Evolutionary conservation across 2,329 filamentous ascomycete species (phyloP), one percentile per base, ranked within the genome.

Genomic region (Neofusicoccum cordaticola): DNA sequence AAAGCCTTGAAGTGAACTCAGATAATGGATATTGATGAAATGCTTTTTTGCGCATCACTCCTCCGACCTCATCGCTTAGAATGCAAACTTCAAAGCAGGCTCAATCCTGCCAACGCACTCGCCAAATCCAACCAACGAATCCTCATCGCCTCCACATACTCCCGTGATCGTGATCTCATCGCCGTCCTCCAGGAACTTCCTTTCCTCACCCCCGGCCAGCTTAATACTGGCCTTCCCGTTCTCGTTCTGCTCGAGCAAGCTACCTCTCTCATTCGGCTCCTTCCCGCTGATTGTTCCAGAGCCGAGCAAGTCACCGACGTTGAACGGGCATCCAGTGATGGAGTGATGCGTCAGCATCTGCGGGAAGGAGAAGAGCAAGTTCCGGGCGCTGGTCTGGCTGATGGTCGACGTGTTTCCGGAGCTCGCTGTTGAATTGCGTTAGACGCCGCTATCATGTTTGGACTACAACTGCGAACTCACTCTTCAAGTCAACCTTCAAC

Each of bases 291-390:
- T 94, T 1, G 91, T 95, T 2, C 91, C 91, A 2, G 89, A 91
- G 2, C 90, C 91, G 5, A 95, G 79, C 61, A 95, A 76, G 72
- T 95, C 91, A 39, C 91, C 91, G 0, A 88, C 84, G 52, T 86
- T 84, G 82, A 95, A 83, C 3, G 88, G 86, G 74, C 91, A 95
- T 5, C 91, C 91, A 1, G 88, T 90, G 52, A 91, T 84, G 1
- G 88, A 87, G 73, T 94, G 91, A 74, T 94, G 91, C 1, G 91
- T 86, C 45, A 94, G 81, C 90, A 93, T 93, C 75, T 94, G 91
- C 4, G 89, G 85, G 78, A 93, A 94, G 0, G 90, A 93, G 83
- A 88, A 94, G n/a, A 94, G 81, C 11, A 94, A 81, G 71, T 93
- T 85, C 68, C 82, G 85, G 9, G 87, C 65, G 83, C 89, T 66